phyloP scores from a whole-genome alignment of 441 rosid species.

The Euphorbia celastroides region DNA sequence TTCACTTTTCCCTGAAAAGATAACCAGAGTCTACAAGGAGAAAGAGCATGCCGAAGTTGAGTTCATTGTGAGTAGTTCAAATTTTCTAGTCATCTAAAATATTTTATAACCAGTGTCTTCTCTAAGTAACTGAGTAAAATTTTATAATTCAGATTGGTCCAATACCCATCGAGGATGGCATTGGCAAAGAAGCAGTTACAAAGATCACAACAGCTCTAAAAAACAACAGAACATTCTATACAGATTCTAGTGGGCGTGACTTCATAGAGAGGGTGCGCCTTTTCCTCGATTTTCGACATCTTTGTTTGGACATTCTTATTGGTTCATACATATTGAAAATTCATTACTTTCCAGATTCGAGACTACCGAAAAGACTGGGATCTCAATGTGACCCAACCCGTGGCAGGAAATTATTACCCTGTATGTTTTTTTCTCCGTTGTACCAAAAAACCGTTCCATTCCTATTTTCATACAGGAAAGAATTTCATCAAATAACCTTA shows the following conservation, averaged over 20 bases:
- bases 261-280: conserved; percentile 70
- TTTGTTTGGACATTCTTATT: too few species aligned
- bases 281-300: too few species aligned
- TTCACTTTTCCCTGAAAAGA: conserved; percentile 37
- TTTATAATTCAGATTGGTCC: conserved; percentile 68
- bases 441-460: neutral
- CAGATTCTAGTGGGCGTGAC: conserved; percentile 98
- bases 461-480: too few species aligned
- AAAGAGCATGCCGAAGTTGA: conserved; percentile 97
- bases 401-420: conserved; percentile 97
- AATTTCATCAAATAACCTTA: neutral
- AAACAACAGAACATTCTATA: conserved; percentile 78
- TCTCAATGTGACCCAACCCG: conserved; percentile 88
- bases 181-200: conserved; percentile 87
- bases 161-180: conserved; percentile 71
- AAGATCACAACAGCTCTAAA: conserved; percentile 67
- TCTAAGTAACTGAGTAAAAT: neutral
- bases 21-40: conserved; percentile 74
- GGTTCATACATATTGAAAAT: too few species aligned
- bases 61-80: conserved; percentile 64
- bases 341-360: too few species aligned
- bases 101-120: too few species aligned
- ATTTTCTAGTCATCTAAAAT: conserved; percentile 6
- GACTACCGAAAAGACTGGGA: conserved; percentile 93
- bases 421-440: conserved; percentile 44